A percentile compares a stretch with the other conserved stretches of the same genome.
Conservation (phyloP, 768 basidiomycete genomes). For the Kwoniella dendrophila region DNA sequence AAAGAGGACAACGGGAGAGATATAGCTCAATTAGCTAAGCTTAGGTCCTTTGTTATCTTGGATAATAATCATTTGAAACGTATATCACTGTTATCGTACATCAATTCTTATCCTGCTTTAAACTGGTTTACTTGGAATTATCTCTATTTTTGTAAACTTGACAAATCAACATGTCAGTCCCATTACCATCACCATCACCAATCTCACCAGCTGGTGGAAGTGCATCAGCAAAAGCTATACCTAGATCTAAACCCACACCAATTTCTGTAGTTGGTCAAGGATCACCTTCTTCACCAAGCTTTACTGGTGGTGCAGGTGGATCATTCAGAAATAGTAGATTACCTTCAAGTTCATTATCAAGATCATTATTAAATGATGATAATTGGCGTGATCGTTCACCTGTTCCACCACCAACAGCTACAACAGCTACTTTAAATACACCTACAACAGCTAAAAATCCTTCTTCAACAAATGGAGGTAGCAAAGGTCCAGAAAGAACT, state of each 20-base stretch:
- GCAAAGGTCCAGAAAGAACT: slow-evolving; percentile 36
- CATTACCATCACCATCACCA: slow-evolving; percentile 38
- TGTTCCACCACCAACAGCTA: not conserved
- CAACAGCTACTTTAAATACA: not conserved
- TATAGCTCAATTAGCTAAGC: not conserved
- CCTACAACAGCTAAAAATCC: not conserved
- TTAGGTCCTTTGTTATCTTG: slow-evolving; percentile 15
- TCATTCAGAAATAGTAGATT: slow-evolving; percentile 9
- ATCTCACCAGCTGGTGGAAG: not conserved
- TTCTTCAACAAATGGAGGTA: not conserved
- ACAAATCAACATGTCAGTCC: slow-evolving; percentile 38
- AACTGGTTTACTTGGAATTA: too few relatives aligned
- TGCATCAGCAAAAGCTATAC: slow-evolving; percentile 28
- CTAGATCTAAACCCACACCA: slow-evolving; percentile 31
- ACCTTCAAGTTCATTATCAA: slow-evolving; percentile 12
- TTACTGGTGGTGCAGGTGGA: not conserved
- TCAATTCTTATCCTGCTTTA: too few relatives aligned
- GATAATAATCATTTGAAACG: too few relatives aligned
- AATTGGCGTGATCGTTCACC: slow-evolving; percentile 33
- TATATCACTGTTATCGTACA: not conserved
- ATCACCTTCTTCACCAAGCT: slow-evolving; percentile 21
- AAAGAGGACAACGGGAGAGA: slow-evolving; percentile 10
- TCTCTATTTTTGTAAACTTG: slow-evolving; percentile 1
- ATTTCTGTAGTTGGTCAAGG: slow-evolving; percentile 20
- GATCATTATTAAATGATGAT: slow-evolving; percentile 22